Percentiles rank a stretch among this genome's conserved stretches.
Conservation (phyloP, 495 filamentous ascomycete species). For the Massariosphaeria phaeospora region DNA sequence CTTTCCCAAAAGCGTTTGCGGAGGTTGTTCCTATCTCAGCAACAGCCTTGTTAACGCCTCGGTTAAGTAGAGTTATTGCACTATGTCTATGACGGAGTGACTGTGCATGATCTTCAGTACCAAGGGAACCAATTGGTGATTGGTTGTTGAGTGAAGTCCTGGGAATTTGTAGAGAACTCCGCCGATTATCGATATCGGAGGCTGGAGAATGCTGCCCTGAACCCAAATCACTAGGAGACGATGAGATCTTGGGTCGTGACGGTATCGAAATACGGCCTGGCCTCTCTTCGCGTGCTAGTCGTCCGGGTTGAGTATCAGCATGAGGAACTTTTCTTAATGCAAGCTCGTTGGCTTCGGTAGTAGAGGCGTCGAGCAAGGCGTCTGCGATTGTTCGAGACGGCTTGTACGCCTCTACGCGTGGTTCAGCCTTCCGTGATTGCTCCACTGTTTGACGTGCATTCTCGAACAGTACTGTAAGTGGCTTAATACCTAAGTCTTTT, state of each 20-base stretch:
- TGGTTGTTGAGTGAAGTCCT: constrained; percentile 13
- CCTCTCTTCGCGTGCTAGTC: constrained; percentile 28
- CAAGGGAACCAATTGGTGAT: constrained; percentile 21
- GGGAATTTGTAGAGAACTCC: constrained; percentile 25
- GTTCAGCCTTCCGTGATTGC: constrained; percentile 40
- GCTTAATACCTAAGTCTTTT: constrained; percentile 64
- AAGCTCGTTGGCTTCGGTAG: constrained; percentile 69
- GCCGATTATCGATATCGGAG: constrained; percentile 21
- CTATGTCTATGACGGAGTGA: constrained; percentile 60
- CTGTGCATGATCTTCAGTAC: constrained; percentile 21
- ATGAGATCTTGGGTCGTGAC: constrained; percentile 38
- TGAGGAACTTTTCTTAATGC: constrained; percentile 54
- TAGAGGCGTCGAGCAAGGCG: constrained; percentile 86
- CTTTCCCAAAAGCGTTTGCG: constrained; percentile 75
- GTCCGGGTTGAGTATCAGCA: constrained; percentile 47
- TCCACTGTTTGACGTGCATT: constrained; percentile 43
- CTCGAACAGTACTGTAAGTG: constrained; percentile 90
- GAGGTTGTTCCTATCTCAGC: constrained; percentile 82
- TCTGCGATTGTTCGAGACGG: constrained; percentile 66
- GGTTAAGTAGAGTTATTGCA: constrained; percentile 75
- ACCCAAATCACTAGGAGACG: constrained; percentile 40
- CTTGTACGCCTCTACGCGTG: constrained; percentile 5
- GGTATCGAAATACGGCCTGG: constrained; percentile 13
- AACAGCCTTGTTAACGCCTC: constrained; percentile 71
- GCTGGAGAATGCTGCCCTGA: constrained; percentile 19